Base-by-base conservation (phyloP, 2,329 filamentous ascomycete species). In the Elsinoe fawcettii region DNA sequence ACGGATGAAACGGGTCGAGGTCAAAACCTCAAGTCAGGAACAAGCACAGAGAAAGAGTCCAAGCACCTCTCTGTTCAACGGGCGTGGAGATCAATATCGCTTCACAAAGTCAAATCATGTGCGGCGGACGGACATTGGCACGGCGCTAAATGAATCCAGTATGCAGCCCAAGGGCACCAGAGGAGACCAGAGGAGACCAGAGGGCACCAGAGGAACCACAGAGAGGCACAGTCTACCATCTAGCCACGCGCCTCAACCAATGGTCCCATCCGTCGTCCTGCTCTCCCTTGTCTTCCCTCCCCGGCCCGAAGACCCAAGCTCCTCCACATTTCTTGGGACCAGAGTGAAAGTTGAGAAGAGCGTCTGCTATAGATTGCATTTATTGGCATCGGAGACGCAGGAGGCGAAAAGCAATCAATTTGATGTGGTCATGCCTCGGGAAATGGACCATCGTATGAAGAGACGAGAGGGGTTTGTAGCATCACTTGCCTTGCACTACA, bases 1-100 rank as follows among this genome's bases (percentile, higher is more conserved):
- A 34, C 49, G 32, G 49, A 22, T 53, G 49, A 53, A 53, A 53
- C 49, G 49, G 49, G 49, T 53, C n/a, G 32, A 37, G 20, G 49
- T 34, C 25, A n/a, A n/a, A n/a, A n/a, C n/a, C n/a, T n/a, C n/a
- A 39, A 34, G 20, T 25, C 44, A 49, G 44, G 39, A 44, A 44
- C 39, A 44, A 9, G 27, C 27, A 30, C 27, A 20, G 9, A 30
- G 22, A n/a, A 30, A 49, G 44, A 2, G n/a, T 14, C 44, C 11
- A 25, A 39, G 49, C 41, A 46, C 20, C 41, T 12, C 20, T 46
- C 47, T 30, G n/a, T 37, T 34, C 30, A 51, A 51, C 47, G 47
- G 47, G 25, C 47, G 30, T 20, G 30, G 25, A 18, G 47, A 51
- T 53, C 49, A 53, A 53, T 39, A 53, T 53, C 49, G 49, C 20